These are phyloP conservation scores for Aspergillus novofumigatus DNA, from an alignment of 2,329 filamentous ascomycete species.

Conservation along the genomic window DNA sequence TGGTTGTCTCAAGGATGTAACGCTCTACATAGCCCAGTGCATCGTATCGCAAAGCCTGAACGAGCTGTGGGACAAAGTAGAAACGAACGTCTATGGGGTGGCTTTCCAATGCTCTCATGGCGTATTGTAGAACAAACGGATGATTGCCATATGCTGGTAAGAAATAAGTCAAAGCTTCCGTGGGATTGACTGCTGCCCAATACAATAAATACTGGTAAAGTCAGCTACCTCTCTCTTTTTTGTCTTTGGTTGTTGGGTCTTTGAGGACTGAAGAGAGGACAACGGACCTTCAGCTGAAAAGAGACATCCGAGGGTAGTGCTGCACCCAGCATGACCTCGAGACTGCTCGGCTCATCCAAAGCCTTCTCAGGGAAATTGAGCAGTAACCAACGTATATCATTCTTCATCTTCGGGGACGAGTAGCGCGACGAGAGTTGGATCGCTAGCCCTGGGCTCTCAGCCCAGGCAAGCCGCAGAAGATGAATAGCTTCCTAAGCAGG, in stretches of 20 bases:
- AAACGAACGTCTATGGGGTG: slow-evolving; percentile 97
- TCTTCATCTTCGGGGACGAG: slow-evolving; percentile 65
- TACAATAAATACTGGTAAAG: slow-evolving; percentile 71
- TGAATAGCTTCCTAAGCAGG: slow-evolving; percentile 51
- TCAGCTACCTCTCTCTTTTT: slow-evolving; percentile 1
- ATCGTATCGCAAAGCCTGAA: slow-evolving; percentile 92
- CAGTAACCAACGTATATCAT: slow-evolving; percentile 74
- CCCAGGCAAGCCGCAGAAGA: slow-evolving; percentile 79
- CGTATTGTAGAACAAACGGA: slow-evolving; percentile 91
- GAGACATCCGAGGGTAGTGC: slow-evolving; percentile 73
- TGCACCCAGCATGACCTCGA: slow-evolving; percentile 76
- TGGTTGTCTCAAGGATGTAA: slow-evolving; percentile 94
- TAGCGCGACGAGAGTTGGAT: slow-evolving; percentile 79
- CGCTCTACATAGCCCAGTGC: slow-evolving; percentile 88
- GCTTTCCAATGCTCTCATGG: slow-evolving; percentile 88
- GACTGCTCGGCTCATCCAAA: slow-evolving; percentile 72
- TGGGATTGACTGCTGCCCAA: slow-evolving; percentile 88
- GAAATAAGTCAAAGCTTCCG: slow-evolving; percentile 91
- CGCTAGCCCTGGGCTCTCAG: slow-evolving; percentile 78
- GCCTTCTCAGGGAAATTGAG: slow-evolving; percentile 81
- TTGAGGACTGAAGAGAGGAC: neutral
- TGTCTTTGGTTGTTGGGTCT: neutral
- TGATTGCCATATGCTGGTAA: slow-evolving; percentile 86
- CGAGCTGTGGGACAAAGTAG: slow-evolving; percentile 98
- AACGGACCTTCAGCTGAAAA: slow-evolving; percentile 72